Evolutionary conservation across 2,329 filamentous ascomycete species (phyloP).

Genomic region (Dactylellina parvicollis): DNA sequence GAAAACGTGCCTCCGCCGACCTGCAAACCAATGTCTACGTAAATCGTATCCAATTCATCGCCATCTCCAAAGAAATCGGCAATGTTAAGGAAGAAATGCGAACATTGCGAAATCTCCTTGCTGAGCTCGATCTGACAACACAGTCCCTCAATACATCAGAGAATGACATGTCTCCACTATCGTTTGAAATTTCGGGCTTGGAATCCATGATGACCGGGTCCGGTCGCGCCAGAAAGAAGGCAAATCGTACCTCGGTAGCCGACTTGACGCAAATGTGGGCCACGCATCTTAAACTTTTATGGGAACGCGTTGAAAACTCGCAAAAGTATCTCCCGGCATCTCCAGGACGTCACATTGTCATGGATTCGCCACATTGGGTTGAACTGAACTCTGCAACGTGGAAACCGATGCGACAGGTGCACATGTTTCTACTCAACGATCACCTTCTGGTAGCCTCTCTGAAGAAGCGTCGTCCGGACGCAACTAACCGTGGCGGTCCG

Average conservation of each 20-base stretch:
- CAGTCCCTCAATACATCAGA: conserved; percentile 71
- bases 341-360: conserved; percentile 89
- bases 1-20: conserved; percentile 80
- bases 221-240: conserved; percentile 64
- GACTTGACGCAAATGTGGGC: conserved; percentile 76
- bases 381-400: conserved; percentile 97
- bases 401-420: conserved; percentile 88
- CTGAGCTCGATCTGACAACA: conserved; percentile 84
- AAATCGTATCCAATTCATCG: conserved; percentile 97
- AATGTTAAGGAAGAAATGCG: conserved; percentile 97
- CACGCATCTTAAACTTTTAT: conserved; percentile 78
- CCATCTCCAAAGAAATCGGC: conserved; percentile 98
- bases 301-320: conserved; percentile 96
- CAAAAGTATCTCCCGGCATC: conserved; percentile 95
- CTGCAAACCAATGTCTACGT: conserved; percentile 96
- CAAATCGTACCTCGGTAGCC: conserved; percentile 87
- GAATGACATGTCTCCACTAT: conserved; percentile 25
- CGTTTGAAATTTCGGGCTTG: conserved; percentile 17
- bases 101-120: conserved; percentile 86
- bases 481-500: conserved; percentile 66
- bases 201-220: conserved; percentile 39
- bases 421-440: conserved; percentile 92
- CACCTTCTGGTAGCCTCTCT: conserved; percentile 89
- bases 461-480: conserved; percentile 89
- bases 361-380: conserved; percentile 93